phyloP scores from a whole-genome alignment of 495 filamentous ascomycete species.

The Talaromyces trachyspermus region DNA sequence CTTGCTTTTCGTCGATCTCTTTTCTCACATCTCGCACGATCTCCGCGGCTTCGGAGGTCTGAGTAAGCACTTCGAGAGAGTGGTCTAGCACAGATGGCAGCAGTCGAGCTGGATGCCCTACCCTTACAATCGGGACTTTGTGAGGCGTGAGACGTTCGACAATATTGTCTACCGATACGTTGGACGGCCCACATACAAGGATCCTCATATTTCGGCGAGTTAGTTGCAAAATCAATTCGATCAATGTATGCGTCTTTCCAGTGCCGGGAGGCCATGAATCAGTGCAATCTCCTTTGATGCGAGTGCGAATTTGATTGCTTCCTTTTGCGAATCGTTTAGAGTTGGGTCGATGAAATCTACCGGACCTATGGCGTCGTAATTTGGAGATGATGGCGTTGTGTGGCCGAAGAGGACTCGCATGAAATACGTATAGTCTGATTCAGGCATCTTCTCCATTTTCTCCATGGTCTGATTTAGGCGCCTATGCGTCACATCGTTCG shows the following conservation, averaged over 20 bases:
- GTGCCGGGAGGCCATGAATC: conserved; percentile 94
- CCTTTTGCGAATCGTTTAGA: conserved; percentile 85
- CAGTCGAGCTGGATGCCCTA: conserved; percentile 88
- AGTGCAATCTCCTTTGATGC: conserved; percentile 77
- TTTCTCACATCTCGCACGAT: conserved; percentile 88
- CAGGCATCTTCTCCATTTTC: conserved; percentile 62
- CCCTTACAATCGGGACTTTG: conserved; percentile 76
- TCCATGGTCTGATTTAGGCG: conserved; percentile 91
- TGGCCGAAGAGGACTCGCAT: conserved; percentile 77
- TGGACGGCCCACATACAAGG: conserved; percentile 90
- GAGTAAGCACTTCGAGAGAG: conserved; percentile 87
- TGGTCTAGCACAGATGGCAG: conserved; percentile 83
- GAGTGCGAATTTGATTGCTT: conserved; percentile 84
- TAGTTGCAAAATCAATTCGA: conserved; percentile 88
- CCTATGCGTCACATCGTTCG: conserved; percentile 89
- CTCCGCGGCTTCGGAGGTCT: conserved; percentile 77
- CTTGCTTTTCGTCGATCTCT: conserved; percentile 90
- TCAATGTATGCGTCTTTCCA: conserved; percentile 94
- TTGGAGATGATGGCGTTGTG: conserved; percentile 27
- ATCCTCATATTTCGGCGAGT: conserved; percentile 62
- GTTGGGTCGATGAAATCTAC: conserved; percentile 71
- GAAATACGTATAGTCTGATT: conserved; percentile 63
- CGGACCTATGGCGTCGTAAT: conserved; percentile 48
- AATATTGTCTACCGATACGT: conserved; percentile 97
- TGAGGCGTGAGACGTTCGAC: conserved; percentile 84